Percentiles rank a stretch among this genome's conserved stretches.
Conservation (phyloP, 108 stramenopile species). For the Conticribra weissflogii region DNA sequence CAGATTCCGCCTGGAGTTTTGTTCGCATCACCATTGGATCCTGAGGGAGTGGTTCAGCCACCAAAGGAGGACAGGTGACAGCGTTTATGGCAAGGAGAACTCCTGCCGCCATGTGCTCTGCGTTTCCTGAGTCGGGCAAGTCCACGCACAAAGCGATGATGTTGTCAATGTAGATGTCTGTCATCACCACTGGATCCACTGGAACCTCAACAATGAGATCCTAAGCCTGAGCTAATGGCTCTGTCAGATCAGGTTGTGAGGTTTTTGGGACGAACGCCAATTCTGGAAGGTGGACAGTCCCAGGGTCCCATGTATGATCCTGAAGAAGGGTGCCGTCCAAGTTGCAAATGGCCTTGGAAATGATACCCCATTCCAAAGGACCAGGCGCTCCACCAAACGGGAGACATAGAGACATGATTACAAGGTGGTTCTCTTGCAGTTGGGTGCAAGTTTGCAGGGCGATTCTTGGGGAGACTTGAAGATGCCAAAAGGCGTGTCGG, state of each 20-base stretch:
- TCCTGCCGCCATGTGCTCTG: too few species aligned
- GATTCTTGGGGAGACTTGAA: neutral
- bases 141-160: too few species aligned
- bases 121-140: too few species aligned
- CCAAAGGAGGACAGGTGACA: too few species aligned
- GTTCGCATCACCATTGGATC: too few species aligned
- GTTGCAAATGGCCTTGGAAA: conserved; percentile 24
- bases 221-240: conserved; percentile 11
- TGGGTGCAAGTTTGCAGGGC: conserved; percentile 16
- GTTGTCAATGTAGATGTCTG: too few species aligned
- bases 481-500: neutral
- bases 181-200: too few species aligned
- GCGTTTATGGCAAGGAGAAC: too few species aligned
- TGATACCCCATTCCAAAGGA: conserved; percentile 18
- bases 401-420: conserved; percentile 9
- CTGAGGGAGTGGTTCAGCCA: too few species aligned
- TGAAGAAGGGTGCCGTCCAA: conserved; percentile 9
- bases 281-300: neutral
- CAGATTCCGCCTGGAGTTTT: too few species aligned
- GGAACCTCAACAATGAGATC: conserved; percentile 16
- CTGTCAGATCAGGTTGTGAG: too few species aligned
- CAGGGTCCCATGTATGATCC: conserved; percentile 24
- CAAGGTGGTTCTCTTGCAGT: neutral
- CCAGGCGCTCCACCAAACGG: conserved; percentile 31
- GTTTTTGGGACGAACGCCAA: neutral